Evolutionary conservation across 163 green algal genomes (phyloP).

Genomic region (Coccomyxa subellipsoidea): DNA sequence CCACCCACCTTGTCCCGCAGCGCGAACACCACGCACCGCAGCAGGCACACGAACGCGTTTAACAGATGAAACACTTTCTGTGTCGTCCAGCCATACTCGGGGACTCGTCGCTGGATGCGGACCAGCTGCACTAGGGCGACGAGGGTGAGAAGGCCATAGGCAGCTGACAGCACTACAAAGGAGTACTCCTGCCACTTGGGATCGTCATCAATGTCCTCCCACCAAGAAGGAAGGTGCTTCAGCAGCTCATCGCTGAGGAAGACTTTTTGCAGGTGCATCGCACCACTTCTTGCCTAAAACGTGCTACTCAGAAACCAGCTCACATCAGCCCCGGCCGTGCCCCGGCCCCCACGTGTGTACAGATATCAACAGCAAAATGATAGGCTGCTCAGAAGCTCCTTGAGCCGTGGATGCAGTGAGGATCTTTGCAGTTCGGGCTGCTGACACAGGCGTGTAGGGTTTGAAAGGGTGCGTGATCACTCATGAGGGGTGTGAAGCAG

Average conservation of each 20-base stretch:
- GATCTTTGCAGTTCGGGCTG: background rate
- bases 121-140: slow-evolving; percentile 85
- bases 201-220: slow-evolving; percentile 55
- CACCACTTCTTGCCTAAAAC: background rate
- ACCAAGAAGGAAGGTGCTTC: slow-evolving; percentile 46
- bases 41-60: slow-evolving; percentile 80
- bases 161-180: slow-evolving; percentile 59
- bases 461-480: background rate
- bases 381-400: too few species aligned
- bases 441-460: background rate
- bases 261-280: background rate
- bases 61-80: slow-evolving; percentile 99
- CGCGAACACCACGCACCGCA: slow-evolving; percentile 81
- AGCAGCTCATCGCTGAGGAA: background rate
- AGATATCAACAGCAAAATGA: background rate
- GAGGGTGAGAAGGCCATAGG: slow-evolving; percentile 68
- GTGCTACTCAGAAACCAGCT: background rate
- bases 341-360: background rate
- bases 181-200: slow-evolving; percentile 51
- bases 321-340: background rate
- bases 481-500: background rate
- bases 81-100: slow-evolving; percentile 98
- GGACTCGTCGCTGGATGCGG: slow-evolving; percentile 90
- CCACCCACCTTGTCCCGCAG: slow-evolving; percentile 50
- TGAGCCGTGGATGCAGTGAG: too few species aligned